Conservation (phyloP, 345 rosid species). For the Cardamine chenopodiifolia region DNA sequence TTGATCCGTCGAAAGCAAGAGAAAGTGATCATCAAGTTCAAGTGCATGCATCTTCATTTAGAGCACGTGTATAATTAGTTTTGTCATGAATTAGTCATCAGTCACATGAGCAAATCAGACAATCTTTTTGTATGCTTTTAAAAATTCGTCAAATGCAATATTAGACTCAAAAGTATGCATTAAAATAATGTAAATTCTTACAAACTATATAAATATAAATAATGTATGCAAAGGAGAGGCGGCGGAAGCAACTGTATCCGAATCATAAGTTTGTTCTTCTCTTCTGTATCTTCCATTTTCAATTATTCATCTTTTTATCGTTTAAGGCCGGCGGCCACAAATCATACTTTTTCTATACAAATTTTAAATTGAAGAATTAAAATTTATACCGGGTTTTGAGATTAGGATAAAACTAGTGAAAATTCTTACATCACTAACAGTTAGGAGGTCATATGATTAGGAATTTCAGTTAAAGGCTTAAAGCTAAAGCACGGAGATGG, state of each 20-base stretch:
- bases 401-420: neutral
- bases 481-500: neutral
- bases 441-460: conserved; percentile 23
- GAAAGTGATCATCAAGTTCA: conserved; percentile 8
- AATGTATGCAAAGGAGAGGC: conserved; percentile 31
- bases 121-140: neutral
- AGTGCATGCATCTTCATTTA: conserved; percentile 44
- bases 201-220: neutral
- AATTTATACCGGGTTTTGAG: neutral
- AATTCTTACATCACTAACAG: neutral
- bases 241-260: conserved; percentile 39
- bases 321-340: conserved; percentile 20
- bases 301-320: neutral
- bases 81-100: conserved; percentile 33
- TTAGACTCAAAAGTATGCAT: conserved; percentile 1
- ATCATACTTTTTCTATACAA: neutral
- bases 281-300: neutral
- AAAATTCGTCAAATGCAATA: conserved; percentile 22
- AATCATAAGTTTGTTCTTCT: conserved; percentile 19
- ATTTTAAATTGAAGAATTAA: neutral
- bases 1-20: conserved; percentile 27
- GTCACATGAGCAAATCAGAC: conserved; percentile 31
- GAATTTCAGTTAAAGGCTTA: conserved; percentile 12
- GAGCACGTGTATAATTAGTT: conserved; percentile 35
- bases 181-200: neutral